Base-by-base conservation (phyloP, 352 stramenopile genomes). In the Phytophthora sp. region DNA sequence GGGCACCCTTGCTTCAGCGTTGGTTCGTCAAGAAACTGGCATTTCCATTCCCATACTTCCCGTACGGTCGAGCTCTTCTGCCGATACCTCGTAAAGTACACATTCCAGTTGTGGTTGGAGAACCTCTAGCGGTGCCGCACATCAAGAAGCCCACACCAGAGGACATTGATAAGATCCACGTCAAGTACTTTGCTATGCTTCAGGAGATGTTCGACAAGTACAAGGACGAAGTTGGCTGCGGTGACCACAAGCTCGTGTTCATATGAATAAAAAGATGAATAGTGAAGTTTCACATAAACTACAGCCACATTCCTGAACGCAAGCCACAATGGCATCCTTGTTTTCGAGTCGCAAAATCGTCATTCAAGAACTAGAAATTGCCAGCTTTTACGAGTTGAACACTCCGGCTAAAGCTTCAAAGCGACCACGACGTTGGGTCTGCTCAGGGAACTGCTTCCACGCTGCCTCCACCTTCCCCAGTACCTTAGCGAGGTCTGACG, bases 1-100 rank as follows among this genome's bases (percentile, higher is more conserved):
- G 62, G n/a, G 76, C 72, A 18, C 80, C 82, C 4, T 55, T 63
- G 39, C 23, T 93, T 20, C 82, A 93, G 66, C 66, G 65, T 18
- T 91, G 84, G 84, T 89, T 82, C 44, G 62, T 91, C 52, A 87
- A 81, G 54, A 75, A 76, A 21, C 64, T 93, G 18, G 82, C 78
- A n/a, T 74, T 93, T 24, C 82, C 84, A 28, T 82, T 90, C 58
- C 84, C 82, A 18, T 87, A 78, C 63, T 87, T 86, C 27, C 84
- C 82, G 10, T 88, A 91, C 51, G 84, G 84, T n/a, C 75, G 80
- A 15, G 48, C 54, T 2, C 48, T 81, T 0, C 52, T 93, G 20
- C 84, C 82, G 31, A 84, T 93, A 20, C 84, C 80, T 13, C 72
- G 82, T 28, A 82, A 79, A 17, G 60, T 74, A 6, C 46, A 80